phyloP scores from a whole-genome alignment of 2,329 filamentous ascomycete genomes.

The Fusarium armeniacum region DNA sequence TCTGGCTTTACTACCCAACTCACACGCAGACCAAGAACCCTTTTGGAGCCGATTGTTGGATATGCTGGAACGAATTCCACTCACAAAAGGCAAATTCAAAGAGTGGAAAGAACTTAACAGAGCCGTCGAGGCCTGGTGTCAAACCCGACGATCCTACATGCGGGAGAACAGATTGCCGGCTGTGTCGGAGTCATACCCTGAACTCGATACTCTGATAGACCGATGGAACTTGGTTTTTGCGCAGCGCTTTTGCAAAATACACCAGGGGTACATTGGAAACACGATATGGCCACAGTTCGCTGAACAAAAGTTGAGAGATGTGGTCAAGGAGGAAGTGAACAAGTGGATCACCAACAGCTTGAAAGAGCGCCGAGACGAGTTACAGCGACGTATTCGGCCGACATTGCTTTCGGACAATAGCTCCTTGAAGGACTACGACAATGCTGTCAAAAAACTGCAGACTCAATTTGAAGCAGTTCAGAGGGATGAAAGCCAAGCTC shows the following conservation, averaged over 20 bases:
- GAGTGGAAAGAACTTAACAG: neutral
- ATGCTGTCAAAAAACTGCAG: neutral
- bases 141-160: slow-evolving; percentile 2
- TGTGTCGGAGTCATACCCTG: neutral
- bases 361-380: slow-evolving; percentile 12
- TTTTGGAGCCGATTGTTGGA: slow-evolving; percentile 5
- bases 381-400: neutral
- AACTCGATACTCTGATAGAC: slow-evolving; percentile 31
- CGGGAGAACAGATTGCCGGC: slow-evolving; percentile 5
- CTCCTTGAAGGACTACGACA: neutral
- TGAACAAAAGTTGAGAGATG: neutral
- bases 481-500: neutral
- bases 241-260: slow-evolving; percentile 10
- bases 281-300: neutral
- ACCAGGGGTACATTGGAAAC: slow-evolving; percentile 17
- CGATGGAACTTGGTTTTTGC: slow-evolving; percentile 40
- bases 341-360: slow-evolving; percentile 4
- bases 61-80: neutral
- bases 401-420: neutral
- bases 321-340: slow-evolving; percentile 7
- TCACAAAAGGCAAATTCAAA: neutral
- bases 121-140: slow-evolving; percentile 22
- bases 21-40: neutral
- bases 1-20: rapidly evolving
- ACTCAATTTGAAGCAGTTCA: neutral